Conservation (phyloP, 2,329 filamentous ascomycete species). For the Phyllosticta paracitricarpa region DNA sequence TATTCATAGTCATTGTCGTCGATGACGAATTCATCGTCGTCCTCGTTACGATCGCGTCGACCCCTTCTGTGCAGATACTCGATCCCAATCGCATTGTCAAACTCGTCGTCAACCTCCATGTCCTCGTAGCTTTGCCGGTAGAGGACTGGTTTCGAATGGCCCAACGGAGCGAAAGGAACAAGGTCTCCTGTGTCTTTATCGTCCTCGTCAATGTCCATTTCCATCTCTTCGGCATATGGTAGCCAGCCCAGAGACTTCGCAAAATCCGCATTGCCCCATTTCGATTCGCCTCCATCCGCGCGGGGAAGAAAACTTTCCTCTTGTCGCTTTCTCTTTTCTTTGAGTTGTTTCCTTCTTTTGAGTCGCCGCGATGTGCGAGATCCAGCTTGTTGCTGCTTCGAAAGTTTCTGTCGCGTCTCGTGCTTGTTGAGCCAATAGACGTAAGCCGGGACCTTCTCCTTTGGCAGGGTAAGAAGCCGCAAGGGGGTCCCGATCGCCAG, state of each 20-base stretch:
- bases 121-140: too few species aligned
- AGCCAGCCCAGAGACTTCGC: background rate
- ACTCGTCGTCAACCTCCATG: too few species aligned
- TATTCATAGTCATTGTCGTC: too few species aligned
- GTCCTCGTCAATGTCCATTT: background rate
- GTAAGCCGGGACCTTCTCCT: background rate
- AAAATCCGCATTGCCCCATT: background rate
- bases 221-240: background rate
- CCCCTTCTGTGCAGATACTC: too few species aligned
- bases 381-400: background rate
- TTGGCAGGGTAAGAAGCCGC: background rate
- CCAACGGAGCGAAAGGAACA: too few species aligned
- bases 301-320: background rate
- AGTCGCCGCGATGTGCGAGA: background rate
- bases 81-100: too few species aligned
- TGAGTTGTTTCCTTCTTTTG: background rate
- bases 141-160: too few species aligned
- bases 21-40: too few species aligned
- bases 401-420: background rate
- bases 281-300: background rate
- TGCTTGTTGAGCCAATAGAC: background rate
- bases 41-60: too few species aligned
- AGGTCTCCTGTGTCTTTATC: too few species aligned
- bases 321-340: background rate
- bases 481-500: background rate